These are phyloP conservation scores for Cercophora sp. DNA, from an alignment of 495 filamentous ascomycete genomes.

Conservation along the genomic window DNA sequence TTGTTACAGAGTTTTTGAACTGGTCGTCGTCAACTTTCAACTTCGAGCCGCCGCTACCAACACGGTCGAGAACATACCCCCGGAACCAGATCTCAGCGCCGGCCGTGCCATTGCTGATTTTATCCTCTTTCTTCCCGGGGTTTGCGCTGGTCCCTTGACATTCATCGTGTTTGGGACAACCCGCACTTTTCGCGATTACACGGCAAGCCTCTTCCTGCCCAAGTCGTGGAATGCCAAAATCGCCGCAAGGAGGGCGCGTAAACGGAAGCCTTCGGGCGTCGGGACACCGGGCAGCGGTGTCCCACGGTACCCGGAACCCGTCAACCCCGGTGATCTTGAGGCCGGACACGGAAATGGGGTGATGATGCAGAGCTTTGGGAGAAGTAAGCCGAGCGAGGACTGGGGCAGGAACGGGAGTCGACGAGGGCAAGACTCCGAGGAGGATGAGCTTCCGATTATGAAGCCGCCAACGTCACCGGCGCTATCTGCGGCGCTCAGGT, in stretches of 20 bases:
- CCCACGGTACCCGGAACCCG: neutral
- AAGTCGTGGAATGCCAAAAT: conserved; percentile 4
- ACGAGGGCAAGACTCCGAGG: neutral
- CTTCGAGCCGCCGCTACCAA: conserved; percentile 35
- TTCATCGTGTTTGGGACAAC: conserved; percentile 45
- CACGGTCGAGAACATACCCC: conserved; percentile 27
- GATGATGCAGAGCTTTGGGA: conserved; percentile 1
- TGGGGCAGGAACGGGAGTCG: neutral
- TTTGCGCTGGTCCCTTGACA: conserved; percentile 34
- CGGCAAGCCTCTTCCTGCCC: conserved; percentile 14
- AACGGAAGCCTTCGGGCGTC: conserved; percentile 2
- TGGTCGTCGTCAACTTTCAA: conserved; percentile 40
- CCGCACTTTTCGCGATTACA: conserved; percentile 30
- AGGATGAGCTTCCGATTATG: conserved; percentile 11
- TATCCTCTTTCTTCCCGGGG: conserved; percentile 40
- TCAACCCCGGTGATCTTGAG: neutral
- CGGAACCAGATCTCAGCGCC: conserved; percentile 31
- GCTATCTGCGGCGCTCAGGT: neutral
- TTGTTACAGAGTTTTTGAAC: conserved; percentile 31
- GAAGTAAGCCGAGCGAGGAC: neutral
- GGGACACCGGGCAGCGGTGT: neutral
- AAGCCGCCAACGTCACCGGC: neutral
- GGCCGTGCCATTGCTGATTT: conserved; percentile 37
- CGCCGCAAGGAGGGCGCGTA: neutral
- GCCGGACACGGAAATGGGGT: neutral